Evolutionary conservation across 192 early-diverging fungal species (phyloP), one percentile per base, ranked within the genome.

Genomic region (Podila minutissima): DNA sequence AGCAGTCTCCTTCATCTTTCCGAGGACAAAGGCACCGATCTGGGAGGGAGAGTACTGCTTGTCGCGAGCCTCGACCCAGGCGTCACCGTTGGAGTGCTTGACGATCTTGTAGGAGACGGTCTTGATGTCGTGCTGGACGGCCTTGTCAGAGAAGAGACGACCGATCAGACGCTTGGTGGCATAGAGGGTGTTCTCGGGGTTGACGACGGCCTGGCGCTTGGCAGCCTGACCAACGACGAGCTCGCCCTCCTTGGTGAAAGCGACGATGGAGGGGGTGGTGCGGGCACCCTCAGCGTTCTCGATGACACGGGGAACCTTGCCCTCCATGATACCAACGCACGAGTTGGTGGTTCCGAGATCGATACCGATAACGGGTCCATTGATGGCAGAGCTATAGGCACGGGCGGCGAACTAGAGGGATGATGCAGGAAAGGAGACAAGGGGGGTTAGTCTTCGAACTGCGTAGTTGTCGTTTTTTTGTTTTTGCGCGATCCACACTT

Each of bases 301-400:
- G 81, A 99, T 95, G 32, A 99, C 96, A 67, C 95, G 92, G 28
- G 96, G 95, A 69, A 84, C 92, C 88, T 97, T 97, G 83, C 97
- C 97, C 88, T 98, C 97, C 95, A 97, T 98, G 22, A 97, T 92
- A 63, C 95, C 92, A 29, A 98, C 97, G 83, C 97, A 98, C 38
- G 96, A 97, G 92, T 98, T 97, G 75, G 97, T 98, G 41, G 97
- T 98, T 61, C 97, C 97, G 69, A 98, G 88, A 91, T 98, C 97
- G 71, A 98, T 97, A 86, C 97, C 97, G 72, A 98, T 97, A 32
- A 98, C 95, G 50, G 73, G 85, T 22, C 85, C 84, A 90, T 94
- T 96, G 86, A 97, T 65, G 48, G 46, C 64, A 32, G 64, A 65
- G 64, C 64, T 65, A 41, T 65, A 65, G 11, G 64, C 46, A 50